These are phyloP conservation scores for Wickerhamiella bombiphila DNA, from an alignment of 805 yeast species.

Conservation along the genomic window DNA sequence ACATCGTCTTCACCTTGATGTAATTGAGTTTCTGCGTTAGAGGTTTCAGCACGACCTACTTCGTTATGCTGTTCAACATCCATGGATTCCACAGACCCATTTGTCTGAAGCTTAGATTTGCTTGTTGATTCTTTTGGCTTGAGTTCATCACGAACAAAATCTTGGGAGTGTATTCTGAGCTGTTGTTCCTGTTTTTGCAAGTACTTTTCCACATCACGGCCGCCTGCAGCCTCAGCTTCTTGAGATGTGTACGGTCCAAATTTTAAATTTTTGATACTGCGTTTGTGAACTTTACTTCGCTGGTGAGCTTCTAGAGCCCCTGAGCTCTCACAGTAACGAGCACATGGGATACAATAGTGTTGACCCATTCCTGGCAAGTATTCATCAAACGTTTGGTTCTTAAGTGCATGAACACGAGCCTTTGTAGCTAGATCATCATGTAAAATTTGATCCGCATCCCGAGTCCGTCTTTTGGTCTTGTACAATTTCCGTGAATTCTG, in stretches of 20 bases:
- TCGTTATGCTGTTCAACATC: no score
- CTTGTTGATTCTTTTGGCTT: not conserved
- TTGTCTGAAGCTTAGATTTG: no score
- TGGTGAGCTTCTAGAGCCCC: constrained; percentile 57
- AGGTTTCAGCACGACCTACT: not conserved
- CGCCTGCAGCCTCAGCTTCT: constrained; percentile 87
- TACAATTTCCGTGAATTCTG: constrained; percentile 35
- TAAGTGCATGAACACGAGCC: constrained; percentile 45
- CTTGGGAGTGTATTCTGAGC: constrained; percentile 12
- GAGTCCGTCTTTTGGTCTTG: constrained; percentile 44
- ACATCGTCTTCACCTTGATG: not conserved
- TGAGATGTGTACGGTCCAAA: constrained; percentile 72
- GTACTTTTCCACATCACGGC: constrained; percentile 56
- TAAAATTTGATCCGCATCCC: constrained; percentile 62
- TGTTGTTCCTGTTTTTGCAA: constrained; percentile 40
- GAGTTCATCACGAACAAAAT: constrained; percentile 1
- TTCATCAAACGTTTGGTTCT: constrained; percentile 74
- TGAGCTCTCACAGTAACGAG: constrained; percentile 75
- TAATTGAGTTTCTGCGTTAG: not conserved
- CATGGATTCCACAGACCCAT: no score
- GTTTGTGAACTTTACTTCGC: constrained; percentile 66
- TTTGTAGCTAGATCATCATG: constrained; percentile 55
- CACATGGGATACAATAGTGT: constrained; percentile 87
- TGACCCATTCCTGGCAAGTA: constrained; percentile 89
- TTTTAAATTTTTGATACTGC: constrained; percentile 64